These are phyloP conservation scores for Triticum aestivum DNA, from an alignment of 176 grass and related monocot genomes.

Conservation along the genomic window DNA sequence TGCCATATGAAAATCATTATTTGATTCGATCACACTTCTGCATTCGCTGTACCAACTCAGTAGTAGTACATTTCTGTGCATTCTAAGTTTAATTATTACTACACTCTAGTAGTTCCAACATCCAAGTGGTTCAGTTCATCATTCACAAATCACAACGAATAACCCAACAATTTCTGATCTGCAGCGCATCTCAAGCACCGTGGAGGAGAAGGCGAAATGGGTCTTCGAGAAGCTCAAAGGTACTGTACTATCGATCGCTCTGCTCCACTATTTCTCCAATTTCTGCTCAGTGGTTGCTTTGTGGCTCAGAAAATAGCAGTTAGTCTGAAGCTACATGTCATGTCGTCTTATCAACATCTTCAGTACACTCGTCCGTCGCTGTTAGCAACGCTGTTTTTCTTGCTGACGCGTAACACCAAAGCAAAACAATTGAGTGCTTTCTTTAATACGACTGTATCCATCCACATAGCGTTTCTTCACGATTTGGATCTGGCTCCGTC, in stretches of 20 bases:
- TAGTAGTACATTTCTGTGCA: neutral
- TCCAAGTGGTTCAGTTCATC: slow-evolving; percentile 2
- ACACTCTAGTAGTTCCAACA: neutral
- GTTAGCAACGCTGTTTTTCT: slow-evolving; percentile 24
- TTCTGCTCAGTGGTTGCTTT: neutral
- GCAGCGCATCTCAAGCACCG: slow-evolving; percentile 81
- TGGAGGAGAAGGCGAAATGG: slow-evolving; percentile 99
- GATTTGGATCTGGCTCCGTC: slow-evolving; percentile 30
- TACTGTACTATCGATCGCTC: slow-evolving; percentile 32
- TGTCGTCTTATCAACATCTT: slow-evolving; percentile 33
- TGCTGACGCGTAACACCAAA: slow-evolving; percentile 41
- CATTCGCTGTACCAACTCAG: neutral
- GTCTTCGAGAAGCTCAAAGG: slow-evolving; percentile 99
- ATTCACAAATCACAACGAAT: neutral
- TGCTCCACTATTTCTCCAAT: neutral
- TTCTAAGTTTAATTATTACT: neutral
- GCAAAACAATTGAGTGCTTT: slow-evolving; percentile 16
- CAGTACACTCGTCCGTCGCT: neutral
- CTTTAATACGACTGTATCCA: slow-evolving; percentile 19
- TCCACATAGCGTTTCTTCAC: slow-evolving; percentile 4
- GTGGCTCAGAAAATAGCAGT: slow-evolving; percentile 19
- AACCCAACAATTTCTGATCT: slow-evolving; percentile 23
- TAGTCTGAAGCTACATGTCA: slow-evolving; percentile 25
- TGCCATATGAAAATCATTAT: neutral
- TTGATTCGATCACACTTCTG: neutral